Base-by-base conservation (phyloP, 2,329 filamentous ascomycete genomes). In the Claviceps humidiphila region DNA sequence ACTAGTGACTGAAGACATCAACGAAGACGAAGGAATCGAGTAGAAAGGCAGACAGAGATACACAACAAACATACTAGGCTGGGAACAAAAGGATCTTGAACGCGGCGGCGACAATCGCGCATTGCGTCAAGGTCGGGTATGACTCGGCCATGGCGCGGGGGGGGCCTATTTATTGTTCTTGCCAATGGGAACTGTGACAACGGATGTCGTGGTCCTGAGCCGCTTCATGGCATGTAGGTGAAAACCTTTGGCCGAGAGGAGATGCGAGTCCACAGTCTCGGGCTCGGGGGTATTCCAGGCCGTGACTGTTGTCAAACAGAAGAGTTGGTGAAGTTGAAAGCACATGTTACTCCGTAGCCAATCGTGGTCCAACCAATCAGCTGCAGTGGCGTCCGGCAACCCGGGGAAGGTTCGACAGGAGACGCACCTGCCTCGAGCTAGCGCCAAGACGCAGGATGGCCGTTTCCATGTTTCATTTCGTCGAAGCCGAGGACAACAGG, bases 81-180 rank as follows among this genome's bases (percentile, higher is more conserved):
- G 91, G 91, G 69, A 95, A 93, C 53, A 97, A 77, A 54, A 97
- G 81, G 56, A 96, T 75, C 73, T 97, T 97, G 68, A 97, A 81
- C 38, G 89, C 89, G 24, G 87, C 85, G 52, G 90, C 85, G 58
- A 94, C 83, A 59, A 95, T 71, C 59, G 89, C 88, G 74, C 85
- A 90, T 73, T 96, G 90, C 66, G 81, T 74, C 68, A 97, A 77
- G n/a, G 90, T 87, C 52, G 93, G 93, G 67, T 90, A 89, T 51
- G 82, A 70, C 58, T 91, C 87, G 64, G 82, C 76, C 89, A 95
- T 95, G 63, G 60, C 66, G 50, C 11, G 26, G 40, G 17, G 17
- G 20, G 30, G 30, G 30, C 9, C 9, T 34, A 11, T 34, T 34
- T 34, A 34, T 11, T 34, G 30, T 34, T 34, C 30, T 34, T 34